Evolutionary conservation across 257 asterid genomes (phyloP).

Genomic region (Scutellaria galericulata): DNA sequence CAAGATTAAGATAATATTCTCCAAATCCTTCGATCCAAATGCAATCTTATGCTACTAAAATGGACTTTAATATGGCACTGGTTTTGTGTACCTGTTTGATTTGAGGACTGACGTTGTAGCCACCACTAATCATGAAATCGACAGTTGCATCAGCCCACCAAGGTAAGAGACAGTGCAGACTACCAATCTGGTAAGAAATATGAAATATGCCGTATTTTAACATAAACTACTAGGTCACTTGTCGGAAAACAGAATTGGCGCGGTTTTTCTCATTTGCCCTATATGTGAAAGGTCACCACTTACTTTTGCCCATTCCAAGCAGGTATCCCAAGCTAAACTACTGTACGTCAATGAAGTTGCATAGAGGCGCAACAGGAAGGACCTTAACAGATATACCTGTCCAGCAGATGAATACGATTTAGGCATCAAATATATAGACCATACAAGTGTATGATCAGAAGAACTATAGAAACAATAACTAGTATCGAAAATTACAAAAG

Average conservation of each 20-base stretch:
- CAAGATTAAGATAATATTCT: too few species aligned
- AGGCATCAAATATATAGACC: slow-evolving; percentile 24
- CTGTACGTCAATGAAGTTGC: slow-evolving; percentile 71
- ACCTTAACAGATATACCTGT: slow-evolving; percentile 74
- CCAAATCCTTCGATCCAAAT: neutral
- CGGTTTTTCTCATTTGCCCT: neutral
- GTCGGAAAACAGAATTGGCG: neutral
- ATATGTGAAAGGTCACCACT: slow-evolving; percentile 35
- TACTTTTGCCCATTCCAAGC: slow-evolving; percentile 86
- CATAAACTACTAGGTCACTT: slow-evolving; percentile 3
- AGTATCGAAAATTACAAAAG: neutral
- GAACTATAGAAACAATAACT: neutral
- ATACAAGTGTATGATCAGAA: neutral
- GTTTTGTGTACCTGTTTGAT: slow-evolving; percentile 52
- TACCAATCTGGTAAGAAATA: slow-evolving; percentile 65
- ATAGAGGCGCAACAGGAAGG: slow-evolving; percentile 70
- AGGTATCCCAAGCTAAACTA: slow-evolving; percentile 54
- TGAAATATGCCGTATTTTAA: neutral
- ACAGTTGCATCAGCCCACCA: slow-evolving; percentile 97
- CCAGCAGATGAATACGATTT: slow-evolving; percentile 32
- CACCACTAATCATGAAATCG: slow-evolving; percentile 90
- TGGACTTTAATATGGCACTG: neutral
- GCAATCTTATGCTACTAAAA: neutral
- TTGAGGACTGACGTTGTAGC: slow-evolving; percentile 67
- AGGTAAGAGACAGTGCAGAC: slow-evolving; percentile 82